Conservation (phyloP, 176 grass and related monocot species). For the Aegilops umbellulata region DNA sequence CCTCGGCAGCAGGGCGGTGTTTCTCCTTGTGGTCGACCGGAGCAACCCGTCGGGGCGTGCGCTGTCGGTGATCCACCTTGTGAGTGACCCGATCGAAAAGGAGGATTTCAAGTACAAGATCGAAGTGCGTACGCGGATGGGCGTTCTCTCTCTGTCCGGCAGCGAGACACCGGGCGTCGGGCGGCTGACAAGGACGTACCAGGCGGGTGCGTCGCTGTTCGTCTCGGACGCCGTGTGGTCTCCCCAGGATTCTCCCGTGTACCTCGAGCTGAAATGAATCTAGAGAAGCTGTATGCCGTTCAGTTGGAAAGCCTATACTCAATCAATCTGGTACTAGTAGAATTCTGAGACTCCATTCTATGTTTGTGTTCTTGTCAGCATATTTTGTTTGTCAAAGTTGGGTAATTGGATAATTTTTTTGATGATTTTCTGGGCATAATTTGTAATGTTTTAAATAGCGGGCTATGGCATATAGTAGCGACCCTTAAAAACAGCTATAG, state of each 20-base stretch:
- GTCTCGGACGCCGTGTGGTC: background rate
- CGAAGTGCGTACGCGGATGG: background rate
- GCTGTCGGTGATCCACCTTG: background rate
- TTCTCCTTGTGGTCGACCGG: background rate
- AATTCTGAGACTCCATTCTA: background rate
- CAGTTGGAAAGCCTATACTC: background rate
- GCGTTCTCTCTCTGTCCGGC: background rate
- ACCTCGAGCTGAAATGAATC: background rate
- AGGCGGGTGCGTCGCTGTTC: background rate
- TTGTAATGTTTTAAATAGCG: too few species aligned
- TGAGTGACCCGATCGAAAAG: background rate
- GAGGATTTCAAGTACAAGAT: conserved; percentile 6
- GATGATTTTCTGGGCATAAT: too few species aligned
- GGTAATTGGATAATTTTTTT: background rate
- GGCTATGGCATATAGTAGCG: too few species aligned
- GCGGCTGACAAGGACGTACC: background rate
- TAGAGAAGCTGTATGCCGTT: background rate
- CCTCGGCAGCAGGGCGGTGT: background rate
- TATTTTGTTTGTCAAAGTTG: background rate
- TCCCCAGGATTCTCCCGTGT: background rate
- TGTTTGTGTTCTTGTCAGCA: background rate
- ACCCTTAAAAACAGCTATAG: too few species aligned
- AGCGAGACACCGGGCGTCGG: background rate
- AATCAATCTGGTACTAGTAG: background rate
- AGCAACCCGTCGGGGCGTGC: background rate